phyloP scores from a whole-genome alignment of 768 basidiomycete species.

The Mycena alexandri region DNA sequence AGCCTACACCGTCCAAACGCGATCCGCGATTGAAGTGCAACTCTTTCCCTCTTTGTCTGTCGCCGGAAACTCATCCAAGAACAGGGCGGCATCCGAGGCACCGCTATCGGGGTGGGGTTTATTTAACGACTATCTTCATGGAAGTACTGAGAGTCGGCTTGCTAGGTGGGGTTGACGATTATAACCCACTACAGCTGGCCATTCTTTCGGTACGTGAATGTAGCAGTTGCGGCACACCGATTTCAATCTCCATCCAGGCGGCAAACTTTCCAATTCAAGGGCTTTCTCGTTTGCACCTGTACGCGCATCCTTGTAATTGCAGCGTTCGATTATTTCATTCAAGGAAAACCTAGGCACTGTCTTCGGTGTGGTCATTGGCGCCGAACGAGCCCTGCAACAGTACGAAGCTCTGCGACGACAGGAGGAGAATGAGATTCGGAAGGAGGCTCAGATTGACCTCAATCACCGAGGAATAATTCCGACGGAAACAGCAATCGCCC shows the following conservation, averaged over 20 bases:
- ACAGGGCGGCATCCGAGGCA: constrained; percentile 64
- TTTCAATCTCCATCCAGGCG: constrained; percentile 59
- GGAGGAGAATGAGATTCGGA: constrained; percentile 77
- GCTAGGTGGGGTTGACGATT: constrained; percentile 39
- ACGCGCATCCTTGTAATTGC: constrained; percentile 45
- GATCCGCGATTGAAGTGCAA: constrained; percentile 67
- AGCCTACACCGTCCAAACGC: constrained; percentile 71
- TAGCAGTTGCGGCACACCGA: constrained; percentile 4
- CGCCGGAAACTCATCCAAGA: constrained; percentile 22
- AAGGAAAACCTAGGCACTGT: constrained; percentile 59
- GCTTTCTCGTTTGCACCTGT: constrained; percentile 82
- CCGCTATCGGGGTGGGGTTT: constrained; percentile 67
- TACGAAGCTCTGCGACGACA: constrained; percentile 77
- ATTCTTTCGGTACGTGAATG: constrained; percentile 67
- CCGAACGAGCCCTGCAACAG: constrained; percentile 79
- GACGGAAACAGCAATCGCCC: constrained; percentile 86
- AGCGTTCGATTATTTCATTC: neutral
- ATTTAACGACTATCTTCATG: constrained; percentile 31
- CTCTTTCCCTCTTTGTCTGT: constrained; percentile 30
- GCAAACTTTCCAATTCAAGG: constrained; percentile 86
- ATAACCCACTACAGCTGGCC: constrained; percentile 82
- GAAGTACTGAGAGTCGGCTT: no score
- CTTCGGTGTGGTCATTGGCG: constrained; percentile 79
- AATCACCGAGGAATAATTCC: constrained; percentile 80
- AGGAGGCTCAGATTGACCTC: constrained; percentile 81